phyloP scores from a whole-genome alignment of 352 stramenopile species.

The Thalassiosira mediterranea region DNA sequence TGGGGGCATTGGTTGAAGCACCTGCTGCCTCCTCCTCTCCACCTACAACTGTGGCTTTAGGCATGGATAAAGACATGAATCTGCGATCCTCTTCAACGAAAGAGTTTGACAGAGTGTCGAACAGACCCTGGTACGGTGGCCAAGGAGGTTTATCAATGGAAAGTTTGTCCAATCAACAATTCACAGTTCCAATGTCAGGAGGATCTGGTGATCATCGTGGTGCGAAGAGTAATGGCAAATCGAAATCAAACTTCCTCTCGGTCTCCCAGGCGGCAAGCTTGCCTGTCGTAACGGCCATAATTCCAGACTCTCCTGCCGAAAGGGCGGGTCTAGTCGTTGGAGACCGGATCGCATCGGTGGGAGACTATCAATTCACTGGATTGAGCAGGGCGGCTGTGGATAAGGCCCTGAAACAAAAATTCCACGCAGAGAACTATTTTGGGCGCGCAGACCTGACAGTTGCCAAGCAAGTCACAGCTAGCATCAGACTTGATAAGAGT shows the following conservation, averaged over 20 bases:
- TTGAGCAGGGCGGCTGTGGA: slow-evolving; percentile 40
- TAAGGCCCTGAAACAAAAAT: slow-evolving; percentile 46
- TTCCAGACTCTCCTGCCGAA: slow-evolving; percentile 75
- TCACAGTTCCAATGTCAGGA: slow-evolving; percentile 17
- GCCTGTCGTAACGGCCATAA: slow-evolving; percentile 74
- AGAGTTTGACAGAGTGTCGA: slow-evolving; percentile 29
- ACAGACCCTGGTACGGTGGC: neutral
- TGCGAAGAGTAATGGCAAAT: slow-evolving; percentile 14
- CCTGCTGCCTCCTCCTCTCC: slow-evolving; percentile 17
- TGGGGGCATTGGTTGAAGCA: slow-evolving; percentile 68
- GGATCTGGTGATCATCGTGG: no score
- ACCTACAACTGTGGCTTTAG: slow-evolving; percentile 7
- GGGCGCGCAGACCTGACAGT: slow-evolving; percentile 70
- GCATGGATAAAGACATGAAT: slow-evolving; percentile 9
- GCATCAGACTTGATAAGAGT: neutral
- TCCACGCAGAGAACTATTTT: slow-evolving; percentile 64
- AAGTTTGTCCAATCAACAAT: slow-evolving; percentile 10
- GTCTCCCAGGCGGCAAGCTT: slow-evolving; percentile 57
- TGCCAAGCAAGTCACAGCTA: slow-evolving; percentile 63
- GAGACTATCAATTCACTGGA: slow-evolving; percentile 65
- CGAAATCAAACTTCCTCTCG: slow-evolving; percentile 39
- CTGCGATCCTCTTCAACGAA: slow-evolving; percentile 3
- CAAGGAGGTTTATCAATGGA: neutral
- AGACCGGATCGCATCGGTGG: slow-evolving; percentile 75
- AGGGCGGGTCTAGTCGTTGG: slow-evolving; percentile 75